Conservation (phyloP, 2,329 filamentous ascomycete genomes). For the Claviceps sorghi region DNA sequence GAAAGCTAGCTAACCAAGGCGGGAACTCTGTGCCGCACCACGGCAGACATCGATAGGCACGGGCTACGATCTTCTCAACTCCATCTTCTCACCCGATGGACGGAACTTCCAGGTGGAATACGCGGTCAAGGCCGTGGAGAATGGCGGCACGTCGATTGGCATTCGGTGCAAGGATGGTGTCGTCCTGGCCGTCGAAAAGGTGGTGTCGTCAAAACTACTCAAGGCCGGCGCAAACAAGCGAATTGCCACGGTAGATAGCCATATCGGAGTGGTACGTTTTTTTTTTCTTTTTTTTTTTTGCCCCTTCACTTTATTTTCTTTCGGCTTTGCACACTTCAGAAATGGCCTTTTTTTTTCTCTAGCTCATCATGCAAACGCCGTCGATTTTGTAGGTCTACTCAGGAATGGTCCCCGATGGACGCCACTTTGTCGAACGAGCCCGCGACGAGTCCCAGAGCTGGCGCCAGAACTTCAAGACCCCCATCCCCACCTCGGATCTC, state of each 20-base stretch:
- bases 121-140: constrained; percentile 96
- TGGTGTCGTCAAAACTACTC: constrained; percentile 85
- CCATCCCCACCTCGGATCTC: constrained; percentile 77
- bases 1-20: constrained; percentile 3
- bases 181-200: constrained; percentile 91
- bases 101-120: constrained; percentile 99
- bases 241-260: constrained; percentile 86
- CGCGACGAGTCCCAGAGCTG: constrained; percentile 86
- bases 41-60: constrained; percentile 95
- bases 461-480: constrained; percentile 87
- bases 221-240: constrained; percentile 94
- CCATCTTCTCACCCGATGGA: constrained; percentile 97
- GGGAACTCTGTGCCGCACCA: background rate
- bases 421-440: constrained; percentile 87
- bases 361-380: background rate
- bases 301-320: background rate
- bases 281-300: background rate
- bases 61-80: constrained; percentile 98
- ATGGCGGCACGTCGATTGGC: constrained; percentile 87
- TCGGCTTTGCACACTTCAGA: background rate
- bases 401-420: constrained; percentile 84
- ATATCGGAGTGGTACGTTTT: constrained; percentile 72
- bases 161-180: constrained; percentile 96
- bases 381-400: constrained; percentile 64
- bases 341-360: background rate